Conservation (phyloP, 2,329 filamentous ascomycete genomes). For the Daldinia sp. region DNA sequence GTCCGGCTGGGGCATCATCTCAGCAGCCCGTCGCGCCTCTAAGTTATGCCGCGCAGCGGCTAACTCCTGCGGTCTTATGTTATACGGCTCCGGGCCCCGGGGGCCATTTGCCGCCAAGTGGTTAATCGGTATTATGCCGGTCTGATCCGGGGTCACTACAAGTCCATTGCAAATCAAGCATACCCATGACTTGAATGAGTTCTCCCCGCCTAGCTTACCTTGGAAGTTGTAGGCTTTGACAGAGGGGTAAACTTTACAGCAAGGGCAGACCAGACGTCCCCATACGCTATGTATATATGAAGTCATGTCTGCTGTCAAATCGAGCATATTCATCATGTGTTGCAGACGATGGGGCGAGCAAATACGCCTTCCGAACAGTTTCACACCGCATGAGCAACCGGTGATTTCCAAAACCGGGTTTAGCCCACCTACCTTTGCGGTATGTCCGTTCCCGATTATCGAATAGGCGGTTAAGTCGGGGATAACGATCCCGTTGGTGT, state of each 20-base stretch:
- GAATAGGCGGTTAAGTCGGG: conserved; percentile 4
- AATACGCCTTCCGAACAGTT: conserved; percentile 16
- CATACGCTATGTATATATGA: conserved; percentile 1
- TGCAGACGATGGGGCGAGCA: conserved; percentile 26
- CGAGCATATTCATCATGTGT: conserved; percentile 15
- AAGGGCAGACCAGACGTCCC: conserved; percentile 23
- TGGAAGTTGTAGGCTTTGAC: conserved; percentile 4
- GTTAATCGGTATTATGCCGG: background rate
- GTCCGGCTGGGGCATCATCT: no score
- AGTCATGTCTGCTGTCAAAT: background rate
- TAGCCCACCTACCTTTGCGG: background rate
- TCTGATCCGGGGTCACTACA: background rate
- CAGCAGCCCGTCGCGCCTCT: no score
- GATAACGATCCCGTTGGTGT: background rate
- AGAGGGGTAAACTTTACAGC: background rate
- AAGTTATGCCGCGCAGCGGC: no score
- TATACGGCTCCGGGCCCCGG: no score
- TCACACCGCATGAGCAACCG: conserved; percentile 19
- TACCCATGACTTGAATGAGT: background rate
- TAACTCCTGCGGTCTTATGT: no score
- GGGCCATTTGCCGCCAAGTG: no score
- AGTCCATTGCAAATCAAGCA: conserved; percentile 19
- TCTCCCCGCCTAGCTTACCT: background rate
- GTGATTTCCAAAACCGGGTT: conserved; percentile 6
- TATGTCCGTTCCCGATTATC: background rate